Evolutionary conservation across 1,284 basidiomycete species (phyloP), one percentile per base, ranked within the genome.

Genomic region (Marasmius tenuissimus): DNA sequence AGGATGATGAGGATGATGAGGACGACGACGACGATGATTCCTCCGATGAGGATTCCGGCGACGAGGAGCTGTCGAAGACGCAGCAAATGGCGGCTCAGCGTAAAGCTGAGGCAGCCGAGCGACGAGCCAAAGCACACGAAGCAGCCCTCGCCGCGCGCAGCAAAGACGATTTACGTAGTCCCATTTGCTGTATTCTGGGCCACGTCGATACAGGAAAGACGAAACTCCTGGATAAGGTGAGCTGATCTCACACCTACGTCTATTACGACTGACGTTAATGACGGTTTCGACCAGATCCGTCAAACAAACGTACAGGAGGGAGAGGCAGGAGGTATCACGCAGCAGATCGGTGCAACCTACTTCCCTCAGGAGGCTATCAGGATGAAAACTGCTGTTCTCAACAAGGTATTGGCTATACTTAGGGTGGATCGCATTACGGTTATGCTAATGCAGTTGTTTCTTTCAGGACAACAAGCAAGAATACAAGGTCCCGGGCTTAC

Each of bases 151-250:
- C 96, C 38, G 92, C 92, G 5, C 82, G 94, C 61, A 94, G 79
- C 75, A 96, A 93, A 73, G 95, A 98, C 70, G 81, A 99, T 73
- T 79, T 99, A 60, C 92, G 97, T 54, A 95, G 91, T 73, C 97
- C 97, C 34, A 99, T 99, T 72, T 99, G 97, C 75, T 98, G 97
- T 88, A 99, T 99, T 74, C 80, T 99, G 63, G 97, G 97, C 63
- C 97, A 99, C 76, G 97, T 99, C 85, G 97, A 99, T 83, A 99
- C 97, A 4, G 97, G 97, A 68, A 99, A 99, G 81, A 99, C 97
- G 48, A 99, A 98, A 78, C 79, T 99, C 55, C 80, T 99, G 67
- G 97, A 99, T 78, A 99, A 99, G 85, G 94, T 92, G 45, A 55
- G 58, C 35, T 16, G 27, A 53, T 7, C 12, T 8, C 35, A 22